Evolutionary conservation across 768 basidiomycete species (phyloP).

Genomic region (Serendipita sp.): DNA sequence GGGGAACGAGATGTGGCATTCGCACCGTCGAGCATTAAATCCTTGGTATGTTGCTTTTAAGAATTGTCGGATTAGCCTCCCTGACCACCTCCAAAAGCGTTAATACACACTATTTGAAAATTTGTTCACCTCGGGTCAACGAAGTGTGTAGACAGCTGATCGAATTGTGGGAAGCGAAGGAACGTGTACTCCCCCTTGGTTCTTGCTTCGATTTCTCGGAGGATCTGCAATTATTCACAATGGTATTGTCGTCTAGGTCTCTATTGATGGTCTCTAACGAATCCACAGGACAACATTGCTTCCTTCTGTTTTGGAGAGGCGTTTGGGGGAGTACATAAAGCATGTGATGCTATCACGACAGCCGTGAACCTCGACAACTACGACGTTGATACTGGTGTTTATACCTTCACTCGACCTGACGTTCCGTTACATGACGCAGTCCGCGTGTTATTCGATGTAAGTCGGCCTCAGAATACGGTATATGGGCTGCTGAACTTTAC

Average conservation of each 20-base stretch:
- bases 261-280: neutral
- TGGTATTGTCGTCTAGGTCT: neutral
- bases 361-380: neutral
- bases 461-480: neutral
- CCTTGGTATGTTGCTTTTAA: neutral
- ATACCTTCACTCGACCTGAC: neutral
- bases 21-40: neutral
- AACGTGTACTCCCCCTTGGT: neutral
- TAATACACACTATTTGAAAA: neutral
- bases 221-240: neutral
- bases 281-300: neutral
- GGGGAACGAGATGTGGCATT: neutral
- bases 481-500: neutral
- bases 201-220: neutral
- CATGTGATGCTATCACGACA: neutral
- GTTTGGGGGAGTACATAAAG: neutral
- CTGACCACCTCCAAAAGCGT: neutral
- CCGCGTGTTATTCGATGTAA: neutral
- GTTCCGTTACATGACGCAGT: constrained; percentile 2
- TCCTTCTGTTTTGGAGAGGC: neutral
- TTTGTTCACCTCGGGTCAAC: neutral
- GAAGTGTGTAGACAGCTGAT: neutral
- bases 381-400: neutral
- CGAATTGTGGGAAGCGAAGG: neutral
- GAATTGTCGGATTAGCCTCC: neutral